phyloP scores from a whole-genome alignment of 306 rosid species.

The Castanea sativa region DNA sequence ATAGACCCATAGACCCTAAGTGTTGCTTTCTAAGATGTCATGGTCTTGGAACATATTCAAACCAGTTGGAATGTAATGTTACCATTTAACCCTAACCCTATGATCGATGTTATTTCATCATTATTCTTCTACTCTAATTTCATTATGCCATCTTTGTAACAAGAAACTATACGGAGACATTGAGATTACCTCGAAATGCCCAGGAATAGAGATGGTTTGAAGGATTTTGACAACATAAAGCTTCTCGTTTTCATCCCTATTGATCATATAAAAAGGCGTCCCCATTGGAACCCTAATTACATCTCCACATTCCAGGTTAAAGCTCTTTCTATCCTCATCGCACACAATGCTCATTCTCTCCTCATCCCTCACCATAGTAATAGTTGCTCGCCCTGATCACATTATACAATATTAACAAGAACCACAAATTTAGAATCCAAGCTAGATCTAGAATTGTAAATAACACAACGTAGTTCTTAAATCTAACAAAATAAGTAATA shows the following conservation, averaged over 20 bases:
- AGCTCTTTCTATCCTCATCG: conserved; percentile 43
- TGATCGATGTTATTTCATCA: no score
- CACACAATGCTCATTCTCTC: conserved; percentile 37
- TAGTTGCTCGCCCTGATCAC: conserved; percentile 48
- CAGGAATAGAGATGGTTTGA: conserved; percentile 40
- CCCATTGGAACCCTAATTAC: conserved; percentile 54
- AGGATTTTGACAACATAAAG: conserved; percentile 44
- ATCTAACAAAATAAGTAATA: no score
- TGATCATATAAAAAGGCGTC: conserved; percentile 46
- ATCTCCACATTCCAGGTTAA: conserved; percentile 57
- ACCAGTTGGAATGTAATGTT: no score
- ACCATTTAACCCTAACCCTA: no score
- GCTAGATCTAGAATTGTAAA: background rate
- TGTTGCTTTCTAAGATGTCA: no score
- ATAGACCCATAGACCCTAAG: no score
- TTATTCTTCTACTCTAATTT: background rate
- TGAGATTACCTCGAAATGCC: conserved; percentile 38
- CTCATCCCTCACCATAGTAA: conserved; percentile 43
- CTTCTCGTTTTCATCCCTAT: conserved; percentile 55
- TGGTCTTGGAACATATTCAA: no score
- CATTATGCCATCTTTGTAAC: no score
- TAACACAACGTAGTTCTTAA: no score
- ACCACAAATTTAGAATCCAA: background rate
- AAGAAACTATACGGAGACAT: no score
- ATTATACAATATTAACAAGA: background rate